Evolutionary conservation across 1,284 basidiomycete species (phyloP).

Genomic region (Wallemia hederae): DNA sequence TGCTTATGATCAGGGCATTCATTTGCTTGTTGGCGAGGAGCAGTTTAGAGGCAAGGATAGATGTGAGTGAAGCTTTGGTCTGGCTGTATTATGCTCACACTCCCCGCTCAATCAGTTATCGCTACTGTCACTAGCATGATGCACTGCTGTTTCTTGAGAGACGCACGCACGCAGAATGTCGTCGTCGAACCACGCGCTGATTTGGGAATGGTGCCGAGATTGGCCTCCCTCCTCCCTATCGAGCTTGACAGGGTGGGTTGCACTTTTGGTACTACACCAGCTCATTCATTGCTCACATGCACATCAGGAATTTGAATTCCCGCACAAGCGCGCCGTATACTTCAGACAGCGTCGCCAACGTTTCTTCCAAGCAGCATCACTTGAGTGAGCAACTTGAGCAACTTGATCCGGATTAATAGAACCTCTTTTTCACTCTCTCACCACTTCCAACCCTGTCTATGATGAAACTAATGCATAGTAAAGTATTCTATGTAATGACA

Average conservation of each 20-base stretch:
- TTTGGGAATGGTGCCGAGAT: background rate
- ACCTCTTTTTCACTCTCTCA: background rate
- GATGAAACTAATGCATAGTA: background rate
- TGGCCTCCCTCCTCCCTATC: background rate
- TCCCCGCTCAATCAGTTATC: background rate
- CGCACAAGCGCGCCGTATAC: background rate
- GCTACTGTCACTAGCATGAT: background rate
- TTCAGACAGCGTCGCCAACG: background rate
- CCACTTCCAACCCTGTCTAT: no score
- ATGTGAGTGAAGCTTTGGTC: slow-evolving; percentile 13
- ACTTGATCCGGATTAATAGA: background rate
- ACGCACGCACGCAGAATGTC: background rate
- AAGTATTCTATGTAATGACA: background rate
- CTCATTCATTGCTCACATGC: no score
- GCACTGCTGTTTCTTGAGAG: background rate
- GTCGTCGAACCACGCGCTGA: background rate
- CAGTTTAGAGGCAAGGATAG: slow-evolving; percentile 21
- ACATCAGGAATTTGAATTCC: slow-evolving; percentile 1
- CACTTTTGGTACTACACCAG: background rate
- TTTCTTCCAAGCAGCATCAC: background rate
- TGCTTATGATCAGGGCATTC: slow-evolving; percentile 25
- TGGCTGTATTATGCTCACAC: no score
- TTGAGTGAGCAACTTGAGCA: no score
- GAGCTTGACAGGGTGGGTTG: background rate
- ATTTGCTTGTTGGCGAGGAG: slow-evolving; percentile 24